Evolutionary conservation across 1,139 yeast species (phyloP).

Genomic region (Pichia sp.): DNA sequence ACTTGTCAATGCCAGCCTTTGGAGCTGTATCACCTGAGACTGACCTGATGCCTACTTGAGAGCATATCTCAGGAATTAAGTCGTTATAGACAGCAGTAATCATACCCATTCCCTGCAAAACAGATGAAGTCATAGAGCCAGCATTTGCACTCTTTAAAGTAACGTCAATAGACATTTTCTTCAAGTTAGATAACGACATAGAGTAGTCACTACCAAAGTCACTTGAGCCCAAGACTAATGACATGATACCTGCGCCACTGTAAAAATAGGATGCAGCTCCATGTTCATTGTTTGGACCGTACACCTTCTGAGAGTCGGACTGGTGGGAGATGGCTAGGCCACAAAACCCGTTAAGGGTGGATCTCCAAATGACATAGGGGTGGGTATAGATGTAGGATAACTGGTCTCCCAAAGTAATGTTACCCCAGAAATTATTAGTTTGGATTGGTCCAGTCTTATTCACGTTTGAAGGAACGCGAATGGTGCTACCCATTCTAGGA

Average conservation of each 20-base stretch:
- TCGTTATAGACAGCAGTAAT: slow-evolving; percentile 51
- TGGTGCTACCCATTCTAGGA: slow-evolving; percentile 35
- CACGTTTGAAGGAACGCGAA: slow-evolving; percentile 35
- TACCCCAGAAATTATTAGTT: slow-evolving; percentile 80
- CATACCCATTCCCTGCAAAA: slow-evolving; percentile 71
- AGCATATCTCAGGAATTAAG: slow-evolving; percentile 44
- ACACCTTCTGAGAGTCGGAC: slow-evolving; percentile 46
- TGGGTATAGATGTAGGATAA: slow-evolving; percentile 60
- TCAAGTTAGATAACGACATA: slow-evolving; percentile 43
- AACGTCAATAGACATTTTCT: slow-evolving; percentile 49
- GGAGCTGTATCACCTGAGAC: slow-evolving; percentile 38
- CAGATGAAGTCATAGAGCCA: slow-evolving; percentile 32
- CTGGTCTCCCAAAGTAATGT: slow-evolving; percentile 60
- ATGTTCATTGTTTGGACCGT: slow-evolving; percentile 41
- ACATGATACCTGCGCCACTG: slow-evolving; percentile 32
- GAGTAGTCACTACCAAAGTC: slow-evolving; percentile 32
- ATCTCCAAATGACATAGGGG: slow-evolving; percentile 69
- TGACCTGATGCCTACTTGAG: slow-evolving; percentile 50
- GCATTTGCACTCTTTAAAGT: slow-evolving; percentile 34
- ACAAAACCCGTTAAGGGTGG: slow-evolving; percentile 30
- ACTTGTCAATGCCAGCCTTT: slow-evolving; percentile 40
- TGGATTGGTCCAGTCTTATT: slow-evolving; percentile 45
- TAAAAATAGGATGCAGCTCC: slow-evolving; percentile 27
- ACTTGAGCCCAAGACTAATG: slow-evolving; percentile 51
- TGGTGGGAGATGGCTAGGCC: slow-evolving; percentile 67